A percentile compares a stretch with the other conserved stretches of the same genome.
phyloP scores from a whole-genome alignment of 2,329 filamentous ascomycete species.

The Tolypocladium ovalisporum region DNA sequence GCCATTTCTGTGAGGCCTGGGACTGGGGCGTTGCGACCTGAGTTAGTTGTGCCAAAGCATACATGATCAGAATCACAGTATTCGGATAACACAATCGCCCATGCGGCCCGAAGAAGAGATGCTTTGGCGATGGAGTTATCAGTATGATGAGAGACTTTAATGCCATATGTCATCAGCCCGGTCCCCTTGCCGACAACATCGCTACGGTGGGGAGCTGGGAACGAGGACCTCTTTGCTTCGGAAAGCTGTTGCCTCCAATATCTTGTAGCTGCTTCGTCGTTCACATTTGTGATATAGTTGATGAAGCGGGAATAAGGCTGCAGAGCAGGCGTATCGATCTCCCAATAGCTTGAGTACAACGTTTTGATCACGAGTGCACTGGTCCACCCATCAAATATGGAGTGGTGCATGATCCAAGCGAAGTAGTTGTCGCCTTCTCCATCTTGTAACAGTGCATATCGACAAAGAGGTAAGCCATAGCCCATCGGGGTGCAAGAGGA shows the following conservation, averaged over 20 bases:
- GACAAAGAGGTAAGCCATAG: no score
- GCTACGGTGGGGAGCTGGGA: no score
- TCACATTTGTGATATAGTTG: not conserved
- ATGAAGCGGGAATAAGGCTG: not conserved
- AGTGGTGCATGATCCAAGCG: slow-evolving; percentile 10
- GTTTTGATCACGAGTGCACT: not conserved
- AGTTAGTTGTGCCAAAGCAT: not conserved
- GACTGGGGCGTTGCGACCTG: not conserved
- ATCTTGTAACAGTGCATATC: no score
- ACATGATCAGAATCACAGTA: not conserved
- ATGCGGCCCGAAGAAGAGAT: not conserved
- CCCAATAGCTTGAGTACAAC: not conserved
- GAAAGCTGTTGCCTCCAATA: not conserved
- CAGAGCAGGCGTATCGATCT: not conserved
- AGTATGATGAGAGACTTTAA: no score
- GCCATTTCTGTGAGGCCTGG: not conserved
- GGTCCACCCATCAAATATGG: slow-evolving; percentile 15
- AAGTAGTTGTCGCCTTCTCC: not conserved
- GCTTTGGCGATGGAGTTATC: not conserved
- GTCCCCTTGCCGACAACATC: no score
- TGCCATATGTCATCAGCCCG: no score
- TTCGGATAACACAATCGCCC: not conserved
- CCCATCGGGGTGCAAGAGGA: no score
- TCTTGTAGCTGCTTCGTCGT: not conserved
- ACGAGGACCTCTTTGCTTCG: not conserved